These are phyloP conservation scores for Xylaria sp. DNA, from an alignment of 2,329 filamentous ascomycete genomes.

Conservation along the genomic window DNA sequence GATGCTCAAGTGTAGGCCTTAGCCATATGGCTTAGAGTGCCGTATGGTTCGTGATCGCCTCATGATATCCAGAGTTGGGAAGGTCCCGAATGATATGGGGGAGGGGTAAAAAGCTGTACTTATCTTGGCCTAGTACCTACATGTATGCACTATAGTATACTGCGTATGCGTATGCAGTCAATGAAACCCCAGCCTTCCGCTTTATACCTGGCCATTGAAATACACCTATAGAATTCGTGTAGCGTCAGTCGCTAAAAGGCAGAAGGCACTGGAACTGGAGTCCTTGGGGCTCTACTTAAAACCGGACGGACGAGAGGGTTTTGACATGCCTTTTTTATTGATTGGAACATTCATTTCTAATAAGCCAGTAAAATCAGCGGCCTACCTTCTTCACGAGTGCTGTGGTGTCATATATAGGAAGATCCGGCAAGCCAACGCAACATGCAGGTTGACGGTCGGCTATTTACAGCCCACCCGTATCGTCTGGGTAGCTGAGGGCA, in stretches of 20 bases:
- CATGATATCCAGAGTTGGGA: constrained; percentile 9
- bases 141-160: no score
- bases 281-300: not conserved
- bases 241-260: no score
- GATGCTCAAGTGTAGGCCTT: constrained; percentile 12
- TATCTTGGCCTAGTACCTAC: no score
- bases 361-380: constrained; percentile 1
- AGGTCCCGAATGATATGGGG: not conserved
- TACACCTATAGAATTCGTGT: no score
- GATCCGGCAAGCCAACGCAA: constrained; percentile 22
- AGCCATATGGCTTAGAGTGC: constrained; percentile 5
- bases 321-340: not conserved
- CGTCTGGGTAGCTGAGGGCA: constrained; percentile 14
- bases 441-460: constrained; percentile 21
- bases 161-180: not conserved
- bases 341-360: not conserved
- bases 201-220: not conserved
- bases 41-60: constrained; percentile 13
- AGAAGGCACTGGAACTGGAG: no score
- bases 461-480: constrained; percentile 29
- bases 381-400: constrained; percentile 5
- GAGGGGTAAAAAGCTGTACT: constrained; percentile 12
- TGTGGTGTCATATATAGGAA: constrained; percentile 12
- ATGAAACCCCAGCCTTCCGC: not conserved
- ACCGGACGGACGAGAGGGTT: not conserved